Evolutionary conservation across 345 rosid genomes (phyloP), one percentile per base, ranked within the genome.

Genomic region (Bretschneidera sinensis): DNA sequence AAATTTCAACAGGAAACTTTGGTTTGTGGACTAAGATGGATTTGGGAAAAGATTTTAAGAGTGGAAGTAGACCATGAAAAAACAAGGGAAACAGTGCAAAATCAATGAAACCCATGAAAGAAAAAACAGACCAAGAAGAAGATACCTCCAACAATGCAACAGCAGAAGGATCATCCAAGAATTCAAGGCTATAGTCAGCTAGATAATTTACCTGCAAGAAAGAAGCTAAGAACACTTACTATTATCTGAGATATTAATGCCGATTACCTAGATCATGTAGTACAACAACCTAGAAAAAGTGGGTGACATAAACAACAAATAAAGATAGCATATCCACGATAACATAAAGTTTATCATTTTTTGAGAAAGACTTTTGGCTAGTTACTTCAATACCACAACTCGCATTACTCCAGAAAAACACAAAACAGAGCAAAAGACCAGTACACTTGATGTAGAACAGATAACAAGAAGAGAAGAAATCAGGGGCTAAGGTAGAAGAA

Each of bases 121-220:
- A 17, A 17, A 21, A 33, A 16, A 39, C n/a, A 48, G 17, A 15
- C 24, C 16, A 61, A 64, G 54, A 21, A 49, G 39, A n/a, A 48
- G 6, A 64, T 31, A 94, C 97, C 97, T 94, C 95, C 23, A 90
- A 55, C 70, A 88, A 59, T 51, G 97, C 95, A 70, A 67, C 67
- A 34, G 87, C 90, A 68, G 95, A 84, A 48, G 97, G 97, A 76
- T 94, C 97, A 68, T 94, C 96, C 25, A 85, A 78, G 71, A 90
- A 82, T 63, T 90, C 95, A 67, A 83, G 87, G 82, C 89, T 94
- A 71, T 80, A 80, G 67, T 94, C 95, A 55, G 90, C 86, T 43
- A 90, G 57, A 75, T 94, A 94, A 82, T 90, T 90, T 49, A 90
- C 74, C 99, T 86, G 76, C 54, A 60, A 22, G 52, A 19, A 60